Percentiles rank a stretch among this genome's conserved stretches.
These are phyloP conservation scores for Hirschioporus abietinus DNA, from an alignment of 768 basidiomycete species.

Conservation along the genomic window DNA sequence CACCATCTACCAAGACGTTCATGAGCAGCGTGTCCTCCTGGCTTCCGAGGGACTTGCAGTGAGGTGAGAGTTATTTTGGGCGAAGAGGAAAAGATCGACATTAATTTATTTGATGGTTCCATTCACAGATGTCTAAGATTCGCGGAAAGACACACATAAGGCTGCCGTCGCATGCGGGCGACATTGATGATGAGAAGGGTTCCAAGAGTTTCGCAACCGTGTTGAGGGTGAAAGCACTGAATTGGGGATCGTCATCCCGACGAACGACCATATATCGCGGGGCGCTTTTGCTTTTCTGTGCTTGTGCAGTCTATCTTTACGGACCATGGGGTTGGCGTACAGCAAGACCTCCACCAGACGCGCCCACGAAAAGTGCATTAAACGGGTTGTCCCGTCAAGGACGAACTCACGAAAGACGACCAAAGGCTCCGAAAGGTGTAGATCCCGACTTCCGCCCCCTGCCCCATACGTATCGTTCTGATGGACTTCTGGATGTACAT, in stretches of 20 bases:
- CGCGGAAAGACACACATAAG: not conserved
- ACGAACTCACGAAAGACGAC: not conserved
- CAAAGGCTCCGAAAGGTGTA: not conserved
- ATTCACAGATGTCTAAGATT: not conserved
- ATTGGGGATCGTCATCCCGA: not conserved
- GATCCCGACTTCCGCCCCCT: not conserved
- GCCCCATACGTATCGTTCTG: conserved; percentile 18
- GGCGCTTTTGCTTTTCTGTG: not conserved
- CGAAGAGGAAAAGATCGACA: not conserved
- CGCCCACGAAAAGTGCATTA: not conserved
- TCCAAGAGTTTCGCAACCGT: not conserved
- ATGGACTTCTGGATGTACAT: conserved; percentile 34
- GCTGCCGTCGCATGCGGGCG: not conserved
- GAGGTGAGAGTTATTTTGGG: not conserved
- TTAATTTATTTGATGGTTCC: not conserved
- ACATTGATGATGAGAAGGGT: not conserved
- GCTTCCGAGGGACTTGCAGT: not conserved
- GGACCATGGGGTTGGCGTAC: not conserved
- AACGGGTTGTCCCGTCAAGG: not conserved
- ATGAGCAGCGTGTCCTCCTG: not conserved
- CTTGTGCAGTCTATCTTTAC: not conserved
- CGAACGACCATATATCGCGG: not conserved
- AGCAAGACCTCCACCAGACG: not conserved
- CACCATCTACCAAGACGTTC: not conserved
- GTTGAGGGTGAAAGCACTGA: not conserved